Percentiles rank a stretch among this genome's conserved stretches.
These are phyloP conservation scores for Skeletonema potamos DNA, from an alignment of 108 stramenopile species.

Conservation along the genomic window DNA sequence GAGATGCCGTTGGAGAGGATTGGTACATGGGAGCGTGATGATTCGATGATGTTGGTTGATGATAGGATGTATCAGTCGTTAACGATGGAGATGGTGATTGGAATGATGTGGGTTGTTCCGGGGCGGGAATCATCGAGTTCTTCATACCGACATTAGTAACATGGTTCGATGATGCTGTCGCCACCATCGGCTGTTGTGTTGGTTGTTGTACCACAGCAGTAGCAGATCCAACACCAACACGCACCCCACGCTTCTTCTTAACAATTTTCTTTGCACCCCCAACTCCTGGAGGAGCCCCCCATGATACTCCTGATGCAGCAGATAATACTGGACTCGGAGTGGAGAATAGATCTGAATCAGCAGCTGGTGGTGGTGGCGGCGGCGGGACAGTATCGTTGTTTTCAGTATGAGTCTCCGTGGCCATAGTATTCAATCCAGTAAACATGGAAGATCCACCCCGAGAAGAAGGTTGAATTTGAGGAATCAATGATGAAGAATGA, in stretches of 20 bases:
- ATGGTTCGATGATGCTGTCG: neutral
- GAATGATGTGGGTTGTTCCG: neutral
- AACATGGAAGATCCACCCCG: neutral
- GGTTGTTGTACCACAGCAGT: neutral
- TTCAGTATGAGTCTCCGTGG: neutral
- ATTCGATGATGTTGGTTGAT: neutral
- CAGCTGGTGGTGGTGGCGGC: neutral
- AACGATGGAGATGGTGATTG: neutral
- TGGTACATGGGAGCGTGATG: neutral
- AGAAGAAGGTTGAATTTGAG: neutral
- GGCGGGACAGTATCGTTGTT: neutral
- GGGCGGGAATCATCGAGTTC: neutral
- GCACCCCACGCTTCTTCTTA: slow-evolving; percentile 35
- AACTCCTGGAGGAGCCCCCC: slow-evolving; percentile 15
- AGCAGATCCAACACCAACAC: slow-evolving; percentile 25
- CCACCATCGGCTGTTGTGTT: neutral
- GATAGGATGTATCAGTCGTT: neutral
- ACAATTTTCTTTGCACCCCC: slow-evolving; percentile 17
- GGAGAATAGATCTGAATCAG: slow-evolving; percentile 19
- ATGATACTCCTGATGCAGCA: slow-evolving; percentile 19
- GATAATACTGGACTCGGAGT: slow-evolving; percentile 3
- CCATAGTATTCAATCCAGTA: neutral
- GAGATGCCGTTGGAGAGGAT: neutral
- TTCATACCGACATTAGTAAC: too few relatives aligned
- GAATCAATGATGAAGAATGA: neutral